These are phyloP conservation scores for Mycena vitilis DNA, from an alignment of 768 basidiomycete species.

Conservation along the genomic window DNA sequence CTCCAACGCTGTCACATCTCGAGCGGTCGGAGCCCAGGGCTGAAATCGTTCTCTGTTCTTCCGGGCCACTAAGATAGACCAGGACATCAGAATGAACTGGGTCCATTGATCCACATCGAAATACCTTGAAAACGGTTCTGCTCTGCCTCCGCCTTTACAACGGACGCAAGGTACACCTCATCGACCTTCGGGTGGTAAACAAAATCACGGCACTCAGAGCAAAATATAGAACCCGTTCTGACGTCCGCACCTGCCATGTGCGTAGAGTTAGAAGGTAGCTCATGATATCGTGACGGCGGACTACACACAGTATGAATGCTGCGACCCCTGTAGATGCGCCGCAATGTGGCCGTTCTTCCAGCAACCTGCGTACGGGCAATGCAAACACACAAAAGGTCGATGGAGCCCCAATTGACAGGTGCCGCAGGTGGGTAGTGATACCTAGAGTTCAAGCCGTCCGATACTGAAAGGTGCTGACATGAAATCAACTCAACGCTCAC, in stretches of 20 bases:
- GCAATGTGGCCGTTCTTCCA: conserved; percentile 31
- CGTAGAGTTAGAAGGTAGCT: neutral
- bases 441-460: conserved; percentile 1
- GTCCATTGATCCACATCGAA: neutral
- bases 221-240: conserved; percentile 66
- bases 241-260: conserved; percentile 62
- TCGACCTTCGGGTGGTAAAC: conserved; percentile 59
- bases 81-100: neutral
- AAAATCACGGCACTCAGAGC: conserved; percentile 66
- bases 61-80: conserved; percentile 15
- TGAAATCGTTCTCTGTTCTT: conserved; percentile 57
- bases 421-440: conserved; percentile 24
- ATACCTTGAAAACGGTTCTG: conserved; percentile 32
- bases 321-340: conserved; percentile 25
- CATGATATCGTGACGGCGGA: neutral
- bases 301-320: conserved; percentile 18
- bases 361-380: conserved; percentile 34
- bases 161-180: conserved; percentile 33
- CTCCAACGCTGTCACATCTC: conserved; percentile 59
- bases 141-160: conserved; percentile 28
- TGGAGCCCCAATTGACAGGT: conserved; percentile 26
- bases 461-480: no score
- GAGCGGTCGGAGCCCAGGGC: conserved; percentile 59
- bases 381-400: conserved; percentile 34
- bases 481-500: neutral